phyloP scores from a whole-genome alignment of 768 basidiomycete genomes.

The Gloeopeniophorella convolvens region DNA sequence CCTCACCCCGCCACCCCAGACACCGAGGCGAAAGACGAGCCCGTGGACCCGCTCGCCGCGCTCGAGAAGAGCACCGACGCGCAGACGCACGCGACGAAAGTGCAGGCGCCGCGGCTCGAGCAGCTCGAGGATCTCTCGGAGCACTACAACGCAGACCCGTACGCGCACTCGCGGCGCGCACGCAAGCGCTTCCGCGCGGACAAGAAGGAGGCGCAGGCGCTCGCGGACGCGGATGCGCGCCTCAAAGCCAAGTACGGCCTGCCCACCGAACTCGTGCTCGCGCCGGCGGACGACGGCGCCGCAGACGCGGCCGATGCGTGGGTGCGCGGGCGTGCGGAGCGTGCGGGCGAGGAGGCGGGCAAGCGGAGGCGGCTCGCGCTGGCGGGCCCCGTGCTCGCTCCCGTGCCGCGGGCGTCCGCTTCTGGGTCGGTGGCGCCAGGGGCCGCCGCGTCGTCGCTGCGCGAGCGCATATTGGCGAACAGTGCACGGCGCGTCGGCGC shows the following conservation, averaged over 20 bases:
- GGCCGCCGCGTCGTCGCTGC: slow-evolving; percentile 12
- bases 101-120: slow-evolving; percentile 76
- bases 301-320: slow-evolving; percentile 58
- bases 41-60: slow-evolving; percentile 79
- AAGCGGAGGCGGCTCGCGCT: slow-evolving; percentile 41
- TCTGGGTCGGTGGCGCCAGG: slow-evolving; percentile 2
- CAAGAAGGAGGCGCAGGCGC: slow-evolving; percentile 72
- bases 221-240: slow-evolving; percentile 60
- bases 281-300: slow-evolving; percentile 57
- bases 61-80: slow-evolving; percentile 85
- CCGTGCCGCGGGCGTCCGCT: neutral
- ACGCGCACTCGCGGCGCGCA: slow-evolving; percentile 63
- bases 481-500: slow-evolving; percentile 8
- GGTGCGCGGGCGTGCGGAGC: slow-evolving; percentile 44
- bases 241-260: slow-evolving; percentile 75
- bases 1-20: slow-evolving; percentile 36
- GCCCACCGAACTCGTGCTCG: slow-evolving; percentile 56
- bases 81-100: slow-evolving; percentile 62
- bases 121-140: slow-evolving; percentile 72
- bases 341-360: slow-evolving; percentile 34
- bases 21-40: slow-evolving; percentile 54
- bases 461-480: slow-evolving; percentile 18
- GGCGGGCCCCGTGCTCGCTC: slow-evolving; percentile 10
- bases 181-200: slow-evolving; percentile 81
- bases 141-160: slow-evolving; percentile 81